Conservation (phyloP, 2,329 filamentous ascomycete genomes). For the Talaromyces sp. region DNA sequence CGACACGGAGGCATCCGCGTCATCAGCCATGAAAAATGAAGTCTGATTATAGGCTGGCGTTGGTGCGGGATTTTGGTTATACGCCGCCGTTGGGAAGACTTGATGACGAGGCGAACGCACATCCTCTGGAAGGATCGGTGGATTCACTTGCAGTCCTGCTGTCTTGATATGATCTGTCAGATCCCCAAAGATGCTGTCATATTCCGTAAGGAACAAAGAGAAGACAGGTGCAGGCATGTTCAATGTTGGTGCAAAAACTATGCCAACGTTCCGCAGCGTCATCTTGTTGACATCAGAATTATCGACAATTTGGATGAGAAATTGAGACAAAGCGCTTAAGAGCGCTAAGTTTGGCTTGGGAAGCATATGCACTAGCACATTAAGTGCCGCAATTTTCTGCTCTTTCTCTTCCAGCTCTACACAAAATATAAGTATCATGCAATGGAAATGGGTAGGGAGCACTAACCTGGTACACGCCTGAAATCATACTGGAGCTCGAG, state of each 20-base stretch:
- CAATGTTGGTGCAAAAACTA: conserved; percentile 94
- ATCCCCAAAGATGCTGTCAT: conserved; percentile 74
- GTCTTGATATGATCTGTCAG: conserved; percentile 44
- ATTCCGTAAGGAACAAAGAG: conserved; percentile 88
- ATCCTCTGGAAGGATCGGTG: conserved; percentile 48
- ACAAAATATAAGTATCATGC: neutral
- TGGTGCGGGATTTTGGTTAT: conserved; percentile 36
- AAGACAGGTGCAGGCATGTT: conserved; percentile 96
- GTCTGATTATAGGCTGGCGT: conserved; percentile 59
- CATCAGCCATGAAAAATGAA: conserved; percentile 38
- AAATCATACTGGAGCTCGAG: conserved; percentile 88
- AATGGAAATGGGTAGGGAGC: neutral
- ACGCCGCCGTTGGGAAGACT: conserved; percentile 50
- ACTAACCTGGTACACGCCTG: conserved; percentile 64
- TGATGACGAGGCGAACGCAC: conserved; percentile 61
- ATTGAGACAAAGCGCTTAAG: conserved; percentile 77
- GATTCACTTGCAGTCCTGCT: conserved; percentile 39
- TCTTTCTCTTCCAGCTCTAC: conserved; percentile 65
- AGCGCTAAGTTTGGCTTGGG: conserved; percentile 76
- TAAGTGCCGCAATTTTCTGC: conserved; percentile 73
- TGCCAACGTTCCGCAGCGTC: conserved; percentile 95
- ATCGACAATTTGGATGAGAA: conserved; percentile 87
- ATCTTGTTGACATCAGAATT: conserved; percentile 92
- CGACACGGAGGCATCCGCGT: conserved; percentile 19
- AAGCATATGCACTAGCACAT: conserved; percentile 71